Evolutionary conservation across 208 protist genomes (phyloP), one percentile per base, ranked within the genome.

Genomic region (Trypanosoma grayi): DNA sequence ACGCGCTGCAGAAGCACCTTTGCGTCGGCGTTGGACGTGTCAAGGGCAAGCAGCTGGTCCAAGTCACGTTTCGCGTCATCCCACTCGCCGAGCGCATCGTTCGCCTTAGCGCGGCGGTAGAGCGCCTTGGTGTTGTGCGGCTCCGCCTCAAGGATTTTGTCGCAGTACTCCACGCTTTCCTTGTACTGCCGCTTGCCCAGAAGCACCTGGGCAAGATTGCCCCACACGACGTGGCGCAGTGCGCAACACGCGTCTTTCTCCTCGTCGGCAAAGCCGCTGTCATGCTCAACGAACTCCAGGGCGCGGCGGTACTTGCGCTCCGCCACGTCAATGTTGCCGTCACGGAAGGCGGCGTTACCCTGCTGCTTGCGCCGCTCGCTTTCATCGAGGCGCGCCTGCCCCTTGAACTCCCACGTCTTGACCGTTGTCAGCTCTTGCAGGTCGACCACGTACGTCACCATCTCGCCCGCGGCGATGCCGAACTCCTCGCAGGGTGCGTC

Each of bases 241-340:
- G 68, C 73, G 41, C 82, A 69, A 57, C 69, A 78, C 36, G 59
- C 80, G 7, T 60, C 55, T 71, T 89, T 90, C 54, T 69, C 81
- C 16, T 66, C 66, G 63, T 91, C 92, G 44, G 71, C 70, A 13
- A 85, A 77, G 30, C 79, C 81, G 69, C 83, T 86, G 67, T 92
- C 82, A 36, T 82, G 70, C 6, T 88, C 88, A 28, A 97, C 69
- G 53, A 94, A 95, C 66, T 92, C 83, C 34, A 95, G 73, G 7
- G 85, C 83, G 27, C 84, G 83, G 43, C 90, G 82, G 79, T 97
- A 97, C 65, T 80, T 90, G 43, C 73, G 69, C 70, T 87, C 77
- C 0, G 92, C 92, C 9, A 65, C 72, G 4, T 69, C 56, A 10
- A 87, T 57, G 11, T 90, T 66, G 18, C 82, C 84, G 0, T 36